Evolutionary conservation across 2,329 filamentous ascomycete species (phyloP).

Genomic region (Elsinoe ampelina): DNA sequence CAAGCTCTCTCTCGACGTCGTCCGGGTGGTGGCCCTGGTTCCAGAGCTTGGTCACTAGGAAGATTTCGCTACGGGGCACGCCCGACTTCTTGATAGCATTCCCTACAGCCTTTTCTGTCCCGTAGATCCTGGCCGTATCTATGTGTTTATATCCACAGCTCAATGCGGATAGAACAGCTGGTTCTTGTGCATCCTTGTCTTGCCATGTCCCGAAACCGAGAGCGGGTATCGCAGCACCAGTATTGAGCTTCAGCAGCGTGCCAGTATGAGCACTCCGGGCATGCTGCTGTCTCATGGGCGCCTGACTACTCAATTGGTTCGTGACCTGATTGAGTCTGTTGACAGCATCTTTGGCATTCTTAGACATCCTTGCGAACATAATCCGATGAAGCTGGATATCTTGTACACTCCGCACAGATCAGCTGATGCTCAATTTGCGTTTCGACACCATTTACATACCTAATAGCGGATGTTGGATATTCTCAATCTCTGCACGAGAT

Average conservation of each 20-base stretch:
- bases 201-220: constrained; percentile 49
- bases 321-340: constrained; percentile 19
- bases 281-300: constrained; percentile 19
- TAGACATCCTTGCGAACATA: constrained; percentile 16
- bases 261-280: constrained; percentile 15
- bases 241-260: constrained; percentile 33
- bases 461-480: neutral
- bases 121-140: constrained; percentile 29
- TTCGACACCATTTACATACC: neutral
- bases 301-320: constrained; percentile 21
- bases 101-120: constrained; percentile 58
- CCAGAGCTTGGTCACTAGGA: constrained; percentile 60
- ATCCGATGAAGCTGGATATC: neutral
- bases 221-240: constrained; percentile 30
- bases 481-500: neutral
- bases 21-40: constrained; percentile 52
- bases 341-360: constrained; percentile 18
- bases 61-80: constrained; percentile 55
- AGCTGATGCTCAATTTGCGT: neutral
- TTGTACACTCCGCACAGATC: neutral
- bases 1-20: constrained; percentile 49
- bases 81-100: constrained; percentile 54
- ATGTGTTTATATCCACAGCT: constrained; percentile 48
- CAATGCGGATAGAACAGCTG: constrained; percentile 38
- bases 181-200: constrained; percentile 41